phyloP scores from a whole-genome alignment of 2,329 filamentous ascomycete species.

The Botrytis galanthina region DNA sequence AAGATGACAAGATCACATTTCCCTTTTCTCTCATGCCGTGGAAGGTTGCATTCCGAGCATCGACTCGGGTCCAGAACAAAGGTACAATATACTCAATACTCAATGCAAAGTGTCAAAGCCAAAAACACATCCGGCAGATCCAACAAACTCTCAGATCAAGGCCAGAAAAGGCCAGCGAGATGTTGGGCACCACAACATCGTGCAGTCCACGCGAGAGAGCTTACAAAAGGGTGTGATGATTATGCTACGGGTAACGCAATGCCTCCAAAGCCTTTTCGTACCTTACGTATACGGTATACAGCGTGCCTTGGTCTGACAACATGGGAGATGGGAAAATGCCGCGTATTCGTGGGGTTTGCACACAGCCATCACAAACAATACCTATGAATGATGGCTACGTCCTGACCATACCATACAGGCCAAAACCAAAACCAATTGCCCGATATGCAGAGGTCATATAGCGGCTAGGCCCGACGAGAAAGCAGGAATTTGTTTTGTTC shows the following conservation, averaged over 20 bases:
- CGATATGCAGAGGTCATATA: slow-evolving; percentile 9
- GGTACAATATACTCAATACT: not conserved
- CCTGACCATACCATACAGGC: not conserved
- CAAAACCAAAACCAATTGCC: slow-evolving; percentile 5
- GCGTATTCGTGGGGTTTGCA: slow-evolving; percentile 19
- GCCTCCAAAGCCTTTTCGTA: slow-evolving; percentile 12
- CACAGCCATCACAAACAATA: not conserved
- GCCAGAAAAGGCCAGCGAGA: slow-evolving; percentile 2
- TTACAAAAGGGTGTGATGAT: slow-evolving; percentile 3
- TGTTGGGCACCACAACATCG: slow-evolving; percentile 19
- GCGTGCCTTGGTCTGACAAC: slow-evolving; percentile 3
- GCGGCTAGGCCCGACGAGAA: slow-evolving; percentile 15
- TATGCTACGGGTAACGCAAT: not conserved
- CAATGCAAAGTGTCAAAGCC: not conserved
- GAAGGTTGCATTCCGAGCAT: not conserved
- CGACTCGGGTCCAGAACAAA: slow-evolving; percentile 15
- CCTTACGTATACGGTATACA: slow-evolving; percentile 14
- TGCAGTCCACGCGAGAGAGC: not conserved
- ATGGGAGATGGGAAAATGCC: slow-evolving; percentile 8
- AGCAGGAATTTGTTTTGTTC: not conserved
- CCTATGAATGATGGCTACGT: not conserved
- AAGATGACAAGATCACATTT: slow-evolving; percentile 19
- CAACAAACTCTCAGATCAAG: not conserved
- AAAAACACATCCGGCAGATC: not conserved
- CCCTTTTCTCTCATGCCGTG: slow-evolving; percentile 2